Conservation (phyloP, 2,329 filamentous ascomycete species). For the Didymella lethalis region DNA sequence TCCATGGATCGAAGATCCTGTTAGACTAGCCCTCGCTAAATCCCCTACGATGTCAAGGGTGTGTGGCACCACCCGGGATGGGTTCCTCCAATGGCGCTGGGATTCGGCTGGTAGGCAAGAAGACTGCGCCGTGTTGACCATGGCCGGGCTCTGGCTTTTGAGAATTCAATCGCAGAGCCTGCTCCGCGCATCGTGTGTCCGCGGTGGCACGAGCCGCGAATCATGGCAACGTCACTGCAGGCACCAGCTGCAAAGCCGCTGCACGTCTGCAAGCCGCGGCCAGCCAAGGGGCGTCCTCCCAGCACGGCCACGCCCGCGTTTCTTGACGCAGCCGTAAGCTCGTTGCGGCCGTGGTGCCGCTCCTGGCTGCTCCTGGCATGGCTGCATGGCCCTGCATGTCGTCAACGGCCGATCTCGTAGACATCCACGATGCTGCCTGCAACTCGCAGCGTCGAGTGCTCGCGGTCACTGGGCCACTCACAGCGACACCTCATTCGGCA, state of each 20-base stretch:
- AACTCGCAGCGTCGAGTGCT: slow-evolving; percentile 11
- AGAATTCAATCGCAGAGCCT: neutral
- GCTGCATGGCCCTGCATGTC: slow-evolving; percentile 15
- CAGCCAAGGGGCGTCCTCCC: neutral
- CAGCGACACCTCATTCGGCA: slow-evolving; percentile 1
- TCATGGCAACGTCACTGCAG: slow-evolving; percentile 15
- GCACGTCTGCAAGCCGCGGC: neutral
- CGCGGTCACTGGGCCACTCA: slow-evolving; percentile 15
- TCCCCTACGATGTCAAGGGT: slow-evolving; percentile 12
- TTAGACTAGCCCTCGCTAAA: slow-evolving; percentile 9
- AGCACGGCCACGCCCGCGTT: slow-evolving; percentile 3
- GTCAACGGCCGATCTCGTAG: slow-evolving; percentile 22
- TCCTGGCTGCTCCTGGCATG: slow-evolving; percentile 5
- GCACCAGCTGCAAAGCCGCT: neutral
- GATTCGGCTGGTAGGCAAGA: neutral
- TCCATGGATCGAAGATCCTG: slow-evolving; percentile 12
- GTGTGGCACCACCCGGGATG: neutral
- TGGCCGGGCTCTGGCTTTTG: neutral
- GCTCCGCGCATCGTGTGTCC: neutral
- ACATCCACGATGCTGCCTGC: slow-evolving; percentile 17
- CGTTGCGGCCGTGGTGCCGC: slow-evolving; percentile 9
- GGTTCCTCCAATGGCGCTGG: slow-evolving; percentile 1
- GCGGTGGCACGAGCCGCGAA: neutral
- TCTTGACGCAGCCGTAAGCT: slow-evolving; percentile 13
- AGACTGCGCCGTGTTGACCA: neutral